A percentile compares a stretch with the other conserved stretches of the same genome.
Evolutionary conservation across 176 grass and related monocot species (phyloP).

Genomic region (Juncus inflexus): DNA sequence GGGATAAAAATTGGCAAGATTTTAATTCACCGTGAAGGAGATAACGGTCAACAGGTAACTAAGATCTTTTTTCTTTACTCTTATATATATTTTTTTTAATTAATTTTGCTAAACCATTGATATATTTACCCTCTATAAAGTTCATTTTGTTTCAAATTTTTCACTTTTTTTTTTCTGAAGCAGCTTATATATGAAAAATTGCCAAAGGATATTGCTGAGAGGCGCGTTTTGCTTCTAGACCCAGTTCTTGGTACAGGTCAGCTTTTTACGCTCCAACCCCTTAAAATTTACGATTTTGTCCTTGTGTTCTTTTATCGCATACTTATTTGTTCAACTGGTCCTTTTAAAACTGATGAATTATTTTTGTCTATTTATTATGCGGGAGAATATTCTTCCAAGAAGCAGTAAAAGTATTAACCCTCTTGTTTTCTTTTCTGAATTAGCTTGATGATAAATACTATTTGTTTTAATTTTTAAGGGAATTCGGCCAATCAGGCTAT

Average conservation of each 20-base stretch:
- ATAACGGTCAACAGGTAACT: conserved; percentile 81
- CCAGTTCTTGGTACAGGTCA: conserved; percentile 95
- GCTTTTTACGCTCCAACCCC: conserved; percentile 17
- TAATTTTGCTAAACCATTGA: not conserved
- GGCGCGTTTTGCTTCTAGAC: conserved; percentile 95
- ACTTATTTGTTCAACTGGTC: too few relatives aligned
- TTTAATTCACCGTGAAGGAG: conserved; percentile 90
- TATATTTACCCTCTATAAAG: not conserved
- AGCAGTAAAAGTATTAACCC: not conserved
- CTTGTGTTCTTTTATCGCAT: not conserved
- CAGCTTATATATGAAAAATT: conserved; percentile 95
- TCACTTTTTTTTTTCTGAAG: conserved; percentile 10
- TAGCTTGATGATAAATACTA: not conserved
- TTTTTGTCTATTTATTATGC: too few relatives aligned
- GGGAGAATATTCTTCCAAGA: too few relatives aligned
- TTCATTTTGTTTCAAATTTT: conserved; percentile 9
- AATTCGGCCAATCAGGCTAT: conserved; percentile 95
- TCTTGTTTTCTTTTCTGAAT: not conserved
- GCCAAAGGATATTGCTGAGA: conserved; percentile 93
- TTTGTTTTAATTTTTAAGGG: conserved; percentile 32
- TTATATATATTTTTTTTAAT: conserved; percentile 22
- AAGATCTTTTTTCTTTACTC: not conserved
- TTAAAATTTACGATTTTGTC: not conserved
- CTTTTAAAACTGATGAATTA: too few relatives aligned
- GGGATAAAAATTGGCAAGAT: conserved; percentile 99